Base-by-base conservation (phyloP, 208 protist species). In the Histomonas meleagridis region DNA sequence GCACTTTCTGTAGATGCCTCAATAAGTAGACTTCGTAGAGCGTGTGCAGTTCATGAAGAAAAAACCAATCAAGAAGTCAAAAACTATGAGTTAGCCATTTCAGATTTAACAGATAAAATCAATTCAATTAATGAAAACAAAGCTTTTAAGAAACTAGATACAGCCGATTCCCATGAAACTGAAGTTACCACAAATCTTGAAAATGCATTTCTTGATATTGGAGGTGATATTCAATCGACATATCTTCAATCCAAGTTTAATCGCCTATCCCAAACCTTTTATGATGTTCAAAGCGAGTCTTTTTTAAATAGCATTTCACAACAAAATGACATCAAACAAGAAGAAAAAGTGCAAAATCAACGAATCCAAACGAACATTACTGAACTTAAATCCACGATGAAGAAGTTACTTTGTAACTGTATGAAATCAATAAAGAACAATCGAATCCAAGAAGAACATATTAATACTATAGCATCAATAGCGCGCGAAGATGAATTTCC, bases 11-110 rank as follows among this genome's bases (percentile, higher is more conserved):
- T 86, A 38, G 76, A 86, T 28, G 43, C 76, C 0, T 43, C 76
- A n/a, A 86, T 86, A 18, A 32, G 76, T 14, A 12, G 76, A 51
- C 46, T 86, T 38, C 23, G 76, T 38, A 86, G 32, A 18, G 76
- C 76, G 0, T 86, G 46, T 38, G 23, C 46, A 7, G 14, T 51
- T 43, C 23, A 86, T 43, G 76, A 86, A 86, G 76, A 86, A 86
- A 46, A 86, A 86, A 86, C 76, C 23, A 86, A 86, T 49, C 51
- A 86, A 48, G 46, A 86, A 86, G 55, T 86, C 10, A 32, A 43
- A 23, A n/a, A 86, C 26, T 43, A 51, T 55, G 26, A 86, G 55
- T 14, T 55, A 23, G 46, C 32, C 51, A 86, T 46, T 32, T 26
- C 43, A n/a, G 28, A 48, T 53, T 51, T 55, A 21, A 48, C 23